Evolutionary conservation across 225 moss, liverwort and hornwort species (phyloP), one percentile per base, ranked within the genome.

Genomic region (Pseudisothecium myosuroides): DNA sequence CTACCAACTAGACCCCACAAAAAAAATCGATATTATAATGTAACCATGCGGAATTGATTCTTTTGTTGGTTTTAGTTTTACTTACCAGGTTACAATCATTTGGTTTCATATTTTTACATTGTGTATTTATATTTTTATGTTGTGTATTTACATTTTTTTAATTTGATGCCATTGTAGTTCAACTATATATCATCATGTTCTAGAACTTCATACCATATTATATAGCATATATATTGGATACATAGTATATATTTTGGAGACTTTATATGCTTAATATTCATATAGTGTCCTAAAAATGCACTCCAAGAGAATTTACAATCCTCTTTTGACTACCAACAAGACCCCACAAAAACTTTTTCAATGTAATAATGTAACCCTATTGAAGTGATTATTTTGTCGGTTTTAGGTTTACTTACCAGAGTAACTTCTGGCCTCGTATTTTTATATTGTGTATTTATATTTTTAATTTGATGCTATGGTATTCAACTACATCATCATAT

Each of bases 51-150:
- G 6, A 73, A 32, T 20, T 50, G 4, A 1, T 20, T 49, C 20
- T 50, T 20, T 32, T 76, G 29, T 45, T 4, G 3, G 8, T 17
- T 43, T 45, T 28, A 45, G 17, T 7, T 28, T 45, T 17, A 73
- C 17, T 16, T 28, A 45, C 17, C 28, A n/a, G n/a, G n/a, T 6
- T 2, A 28, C 17, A 10, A 45, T 6, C 73, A 14, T 73, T 5
- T 10, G 10, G 45, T 10, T 17, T 45, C 0, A 0, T n/a, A n/a
- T n/a, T 72, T 72, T 5, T 41, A 8, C 27, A 5, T 2, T 39
- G 27, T 43, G 2, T 27, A 27, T 27, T 8, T 71, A 10, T 28
- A 5, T n/a, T n/a, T n/a, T n/a, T n/a, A n/a, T n/a, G n/a, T n/a
- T n/a, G n/a, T n/a, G n/a, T n/a, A n/a, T n/a, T n/a, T n/a, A n/a